Percentiles rank a stretch among this genome's conserved stretches.
These are phyloP conservation scores for Blastobotrys proliferans DNA, from an alignment of 1,139 yeast species.

Conservation along the genomic window DNA sequence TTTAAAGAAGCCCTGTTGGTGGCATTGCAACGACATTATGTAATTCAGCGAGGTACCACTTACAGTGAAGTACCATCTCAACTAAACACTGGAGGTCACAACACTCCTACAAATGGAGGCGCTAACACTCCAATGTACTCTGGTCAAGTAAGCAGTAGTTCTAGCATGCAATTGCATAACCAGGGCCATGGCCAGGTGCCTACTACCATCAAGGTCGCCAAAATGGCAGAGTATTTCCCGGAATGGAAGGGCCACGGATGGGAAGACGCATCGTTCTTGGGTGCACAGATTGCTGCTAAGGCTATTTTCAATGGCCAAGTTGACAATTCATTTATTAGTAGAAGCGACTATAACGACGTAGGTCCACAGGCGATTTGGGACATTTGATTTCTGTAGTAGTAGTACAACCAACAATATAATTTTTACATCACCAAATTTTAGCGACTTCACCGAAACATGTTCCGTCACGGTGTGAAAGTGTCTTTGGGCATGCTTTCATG, in stretches of 20 bases:
- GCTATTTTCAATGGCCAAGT: constrained; percentile 61
- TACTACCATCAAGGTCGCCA: constrained; percentile 59
- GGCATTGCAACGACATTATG: constrained; percentile 55
- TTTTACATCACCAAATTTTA: constrained; percentile 1
- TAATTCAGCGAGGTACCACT: constrained; percentile 41
- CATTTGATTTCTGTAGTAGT: constrained; percentile 23
- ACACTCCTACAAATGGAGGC: constrained; percentile 28
- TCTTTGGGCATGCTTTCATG: constrained; percentile 40
- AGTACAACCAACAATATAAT: not conserved
- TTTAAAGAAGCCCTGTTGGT: constrained; percentile 66
- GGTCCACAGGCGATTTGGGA: constrained; percentile 71
- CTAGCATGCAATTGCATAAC: constrained; percentile 22
- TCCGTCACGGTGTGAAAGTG: constrained; percentile 4
- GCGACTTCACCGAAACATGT: not conserved
- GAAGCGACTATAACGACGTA: constrained; percentile 67
- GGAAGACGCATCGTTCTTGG: constrained; percentile 74
- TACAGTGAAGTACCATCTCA: constrained; percentile 38
- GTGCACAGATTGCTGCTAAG: constrained; percentile 84
- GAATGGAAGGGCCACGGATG: constrained; percentile 89
- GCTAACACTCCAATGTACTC: constrained; percentile 28
- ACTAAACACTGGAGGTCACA: constrained; percentile 35
- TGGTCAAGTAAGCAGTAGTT: constrained; percentile 17
- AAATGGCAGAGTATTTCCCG: constrained; percentile 86
- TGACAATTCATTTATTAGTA: constrained; percentile 65
- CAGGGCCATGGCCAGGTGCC: constrained; percentile 63